Base-by-base conservation (phyloP, 495 filamentous ascomycete genomes). In the Bacidia gigantensis region DNA sequence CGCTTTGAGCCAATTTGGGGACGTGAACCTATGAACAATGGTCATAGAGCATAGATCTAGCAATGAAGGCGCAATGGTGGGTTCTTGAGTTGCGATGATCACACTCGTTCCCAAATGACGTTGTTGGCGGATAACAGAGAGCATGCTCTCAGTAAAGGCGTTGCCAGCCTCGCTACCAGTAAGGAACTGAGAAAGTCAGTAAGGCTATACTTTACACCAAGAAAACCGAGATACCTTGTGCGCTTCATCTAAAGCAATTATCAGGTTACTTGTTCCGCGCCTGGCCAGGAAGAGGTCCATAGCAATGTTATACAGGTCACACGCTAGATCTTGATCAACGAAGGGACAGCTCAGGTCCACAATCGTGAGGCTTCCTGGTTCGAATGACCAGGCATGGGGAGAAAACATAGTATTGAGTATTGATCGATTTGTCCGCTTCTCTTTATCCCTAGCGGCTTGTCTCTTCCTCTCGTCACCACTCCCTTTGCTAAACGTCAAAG, bases 31-130 rank as follows among this genome's bases (percentile, higher is more conserved):
- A 61, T 92, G 86, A 0, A 89, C 77, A 51, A 90, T 74, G 0
- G 81, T 85, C 18, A 82, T 67, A n/a, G 76, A 81, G 62, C 78
- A 86, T 5, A 90, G 71, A 53, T 82, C 82, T 0, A 90, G 68
- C 1, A 90, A 73, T 22, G 67, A 64, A 0, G 78, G 76, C 0
- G 81, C 82, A 39, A 90, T 77, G 0, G 84, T 89, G 0, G 86
- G 86, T 55, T 90, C 86, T 58, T 92, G 84, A 0, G 86, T 90
- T 0, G 85, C 78, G 26, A 89, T 81, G 35, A 90, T 52, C 12
- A 88, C 67, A 1, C 84, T 73, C 0, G 75, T 69, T 2, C 70
- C 84, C 0, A 81, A 62, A 60, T 89, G 85, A 9, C 86, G 80
- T 58, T 89, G 83, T 40, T 78, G 71, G 2, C 85, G 73, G 58